phyloP scores from a whole-genome alignment of 2,329 filamentous ascomycete species.

The Stagonosporopsis vannaccii region DNA sequence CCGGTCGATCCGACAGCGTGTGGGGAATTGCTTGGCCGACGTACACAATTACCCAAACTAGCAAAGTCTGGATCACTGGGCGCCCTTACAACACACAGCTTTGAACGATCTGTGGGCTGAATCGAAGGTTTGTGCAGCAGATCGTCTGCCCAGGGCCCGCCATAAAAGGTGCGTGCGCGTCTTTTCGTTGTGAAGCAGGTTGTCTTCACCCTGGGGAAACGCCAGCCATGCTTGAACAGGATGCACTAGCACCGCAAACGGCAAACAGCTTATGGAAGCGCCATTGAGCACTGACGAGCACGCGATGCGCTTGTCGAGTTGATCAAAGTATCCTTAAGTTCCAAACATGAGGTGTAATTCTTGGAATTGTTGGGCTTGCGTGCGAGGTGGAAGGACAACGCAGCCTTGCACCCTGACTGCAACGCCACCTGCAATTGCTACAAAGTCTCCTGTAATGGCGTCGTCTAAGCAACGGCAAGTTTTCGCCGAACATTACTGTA shows the following conservation, averaged over 20 bases:
- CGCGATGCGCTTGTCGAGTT: constrained; percentile 5
- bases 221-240: constrained; percentile 11
- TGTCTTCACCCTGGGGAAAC: constrained; percentile 20
- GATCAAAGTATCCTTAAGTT: background rate
- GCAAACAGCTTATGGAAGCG: constrained; percentile 19
- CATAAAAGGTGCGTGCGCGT: constrained; percentile 25
- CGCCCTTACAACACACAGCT: constrained; percentile 19
- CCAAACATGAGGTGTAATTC: background rate
- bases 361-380: background rate
- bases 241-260: constrained; percentile 16
- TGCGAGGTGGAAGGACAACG: background rate
- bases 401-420: constrained; percentile 4
- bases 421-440: background rate
- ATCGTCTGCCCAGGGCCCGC: constrained; percentile 22
- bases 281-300: constrained; percentile 11
- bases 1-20: constrained; percentile 37
- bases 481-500: background rate
- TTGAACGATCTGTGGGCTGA: constrained; percentile 28
- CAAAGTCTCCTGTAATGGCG: background rate
- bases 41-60: constrained; percentile 34
- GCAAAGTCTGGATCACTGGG: constrained; percentile 21
- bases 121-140: constrained; percentile 29
- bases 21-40: constrained; percentile 43
- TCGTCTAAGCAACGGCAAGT: constrained; percentile 3
- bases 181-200: constrained; percentile 19